Evolutionary conservation across 495 filamentous ascomycete species (phyloP).

Genomic region (Cercophora newfieldiana): DNA sequence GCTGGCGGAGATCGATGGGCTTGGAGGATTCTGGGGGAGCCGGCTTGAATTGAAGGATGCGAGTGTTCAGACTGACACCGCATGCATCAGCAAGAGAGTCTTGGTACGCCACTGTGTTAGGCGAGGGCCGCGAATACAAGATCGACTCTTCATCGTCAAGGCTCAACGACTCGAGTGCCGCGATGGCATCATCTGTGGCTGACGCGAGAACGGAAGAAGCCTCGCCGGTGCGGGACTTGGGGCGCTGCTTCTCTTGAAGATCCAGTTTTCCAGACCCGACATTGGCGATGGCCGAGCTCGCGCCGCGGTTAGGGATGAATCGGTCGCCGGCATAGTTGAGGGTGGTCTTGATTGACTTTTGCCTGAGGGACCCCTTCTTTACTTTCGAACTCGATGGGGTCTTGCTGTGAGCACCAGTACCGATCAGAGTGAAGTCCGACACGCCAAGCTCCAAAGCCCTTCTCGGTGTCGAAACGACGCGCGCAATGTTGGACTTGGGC

Average conservation of each 20-base stretch:
- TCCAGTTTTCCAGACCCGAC: conserved; percentile 79
- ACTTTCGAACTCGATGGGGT: conserved; percentile 68
- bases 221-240: conserved; percentile 66
- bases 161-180: conserved; percentile 75
- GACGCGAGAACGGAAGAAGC: conserved; percentile 63
- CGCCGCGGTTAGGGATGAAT: conserved; percentile 90
- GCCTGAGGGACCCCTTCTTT: conserved; percentile 61
- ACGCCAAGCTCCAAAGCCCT: conserved; percentile 86
- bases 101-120: conserved; percentile 86
- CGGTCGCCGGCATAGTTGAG: conserved; percentile 84
- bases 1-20: conserved; percentile 93
- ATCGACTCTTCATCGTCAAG: conserved; percentile 55
- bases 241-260: conserved; percentile 60
- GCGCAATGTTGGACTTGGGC: conserved; percentile 93
- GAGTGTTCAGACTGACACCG: conserved; percentile 86
- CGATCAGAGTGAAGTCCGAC: conserved; percentile 87
- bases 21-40: conserved; percentile 94
- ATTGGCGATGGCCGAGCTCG: conserved; percentile 83
- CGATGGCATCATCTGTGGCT: conserved; percentile 72
- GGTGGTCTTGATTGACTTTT: conserved; percentile 76
- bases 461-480: conserved; percentile 62
- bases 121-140: conserved; percentile 74
- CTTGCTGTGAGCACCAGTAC: conserved; percentile 67
- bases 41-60: conserved; percentile 98
- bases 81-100: conserved; percentile 90